Base-by-base conservation (phyloP, 1,284 basidiomycete genomes). In the Microbotryum violaceum region DNA sequence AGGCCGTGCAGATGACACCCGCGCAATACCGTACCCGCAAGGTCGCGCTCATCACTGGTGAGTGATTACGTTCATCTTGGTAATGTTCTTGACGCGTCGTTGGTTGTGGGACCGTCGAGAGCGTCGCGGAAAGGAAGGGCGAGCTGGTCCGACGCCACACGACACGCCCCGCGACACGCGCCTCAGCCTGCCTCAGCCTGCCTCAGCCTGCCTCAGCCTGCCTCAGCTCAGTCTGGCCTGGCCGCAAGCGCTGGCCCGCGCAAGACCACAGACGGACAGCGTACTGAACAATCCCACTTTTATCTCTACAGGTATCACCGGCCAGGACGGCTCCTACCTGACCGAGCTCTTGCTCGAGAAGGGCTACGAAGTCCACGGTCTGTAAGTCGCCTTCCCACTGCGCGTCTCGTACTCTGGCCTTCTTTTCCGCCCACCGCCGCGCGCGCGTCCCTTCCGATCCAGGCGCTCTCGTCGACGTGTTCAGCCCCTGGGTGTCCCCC, bases 301-400 rank as follows among this genome's bases (percentile, higher is more conserved):
- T 5, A 14, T 47, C 46, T 54, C 61, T 21, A 7, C 45, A 90
- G 89, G 89, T 75, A 88, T 93, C 74, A 91, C 90, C 69, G 90
- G 90, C 21, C 90, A 92, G 77, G 90, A 92, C 77, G 90, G 89
- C 37, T 91, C 89, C 8, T 91, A 91, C 74, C 77, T 91, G 85
- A 88, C 89, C 27, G 89, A 91, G 75, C 78, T 92, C 21, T 79
- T 93, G 60, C 79, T 93, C 60, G 80, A 81, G 64, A 92, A 93
- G 75, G 91, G 90, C 46, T 93, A 93, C 75, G 82, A 90, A 69
- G 91, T 93, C 1, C 91, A 93, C 74, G 91, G 74, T 25, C 51
- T 71, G 65, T 67, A 27, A 57, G 63, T 57, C 18, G 2, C 20
- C 23, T n/a, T 25, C 45, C 27, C 10, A 16, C 31, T 21, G 10